phyloP scores from a whole-genome alignment of 495 filamentous ascomycete genomes.

The Annulohypoxylon maeteangense region DNA sequence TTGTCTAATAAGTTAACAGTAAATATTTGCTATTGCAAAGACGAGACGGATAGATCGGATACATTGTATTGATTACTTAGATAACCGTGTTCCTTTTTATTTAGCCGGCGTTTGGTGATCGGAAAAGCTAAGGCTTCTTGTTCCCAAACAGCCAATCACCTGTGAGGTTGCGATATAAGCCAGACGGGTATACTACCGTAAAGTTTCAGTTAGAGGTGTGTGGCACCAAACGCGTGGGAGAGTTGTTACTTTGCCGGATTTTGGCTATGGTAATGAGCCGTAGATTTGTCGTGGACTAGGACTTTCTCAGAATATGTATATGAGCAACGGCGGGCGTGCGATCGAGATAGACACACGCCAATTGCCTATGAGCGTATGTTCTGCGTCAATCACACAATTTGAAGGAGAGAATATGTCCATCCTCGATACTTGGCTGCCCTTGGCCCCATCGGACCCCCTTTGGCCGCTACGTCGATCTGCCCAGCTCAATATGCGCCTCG shows the following conservation, averaged over 20 bases:
- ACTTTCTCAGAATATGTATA: constrained; percentile 1
- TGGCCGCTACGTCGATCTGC: constrained; percentile 8
- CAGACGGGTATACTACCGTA: constrained; percentile 22
- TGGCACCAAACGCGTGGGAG: neutral
- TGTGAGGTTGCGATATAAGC: constrained; percentile 9
- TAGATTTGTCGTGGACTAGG: neutral
- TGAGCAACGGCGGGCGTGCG: constrained; percentile 2
- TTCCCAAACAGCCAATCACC: constrained; percentile 12
- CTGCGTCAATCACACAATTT: neutral
- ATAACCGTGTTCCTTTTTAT: constrained; percentile 1
- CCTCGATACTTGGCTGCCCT: constrained; percentile 21
- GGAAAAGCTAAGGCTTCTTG: constrained; percentile 15
- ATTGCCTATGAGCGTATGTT: neutral
- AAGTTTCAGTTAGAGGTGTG: constrained; percentile 15
- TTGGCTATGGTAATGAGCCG: neutral
- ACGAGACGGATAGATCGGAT: constrained; percentile 18
- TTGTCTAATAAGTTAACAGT: too few species aligned
- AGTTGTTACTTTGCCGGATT: constrained; percentile 11
- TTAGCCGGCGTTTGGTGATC: constrained; percentile 32
- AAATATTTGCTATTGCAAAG: neutral
- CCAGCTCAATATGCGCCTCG: constrained; percentile 12
- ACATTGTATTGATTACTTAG: neutral
- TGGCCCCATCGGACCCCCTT: constrained; percentile 14
- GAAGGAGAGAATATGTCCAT: neutral
- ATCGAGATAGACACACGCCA: neutral